Base-by-base conservation (phyloP, 306 rosid genomes). In the Psophocarpus tetragonolobus region DNA sequence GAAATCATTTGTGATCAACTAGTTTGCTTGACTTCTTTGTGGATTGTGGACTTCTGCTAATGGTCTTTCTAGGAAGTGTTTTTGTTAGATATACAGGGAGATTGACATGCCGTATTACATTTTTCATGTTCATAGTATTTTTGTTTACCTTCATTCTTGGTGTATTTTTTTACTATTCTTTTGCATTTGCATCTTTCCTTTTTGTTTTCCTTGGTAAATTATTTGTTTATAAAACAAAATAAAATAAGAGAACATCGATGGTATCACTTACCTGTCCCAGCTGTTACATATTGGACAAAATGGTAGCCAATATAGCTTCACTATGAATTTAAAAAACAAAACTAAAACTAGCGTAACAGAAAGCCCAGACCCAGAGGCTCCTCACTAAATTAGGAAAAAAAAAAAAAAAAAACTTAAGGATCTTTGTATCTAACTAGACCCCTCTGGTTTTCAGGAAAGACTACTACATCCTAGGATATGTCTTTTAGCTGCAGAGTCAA, bases 301-400 rank as follows among this genome's bases (percentile, higher is more conserved):
- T 38, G 32, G n/a, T 48, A 58, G 53, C 11, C 33, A 42, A 57
- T 21, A 58, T 44, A 44, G 38, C 18, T 39, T 78, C 30, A 29
- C 50, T 69, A 30, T 17, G 48, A 78, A 29, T 51, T 67, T 77
- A 42, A 38, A 67, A 39, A 72, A n/a, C n/a, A n/a, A n/a, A n/a
- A n/a, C n/a, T n/a, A n/a, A n/a, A n/a, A n/a, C n/a, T n/a, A n/a
- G n/a, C n/a, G n/a, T n/a, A n/a, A n/a, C n/a, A n/a, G n/a, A n/a
- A n/a, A n/a, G n/a, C n/a, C n/a, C n/a, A n/a, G n/a, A n/a, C n/a
- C n/a, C n/a, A n/a, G n/a, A n/a, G n/a, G n/a, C n/a, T n/a, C n/a
- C n/a, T n/a, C n/a, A n/a, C n/a, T n/a, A n/a, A n/a, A n/a, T n/a
- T n/a, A n/a, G n/a, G n/a, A n/a, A n/a, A n/a, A n/a, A n/a, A n/a